Conservation (phyloP, 2,329 filamentous ascomycete genomes). For the Chalaropsis ovoidea region DNA sequence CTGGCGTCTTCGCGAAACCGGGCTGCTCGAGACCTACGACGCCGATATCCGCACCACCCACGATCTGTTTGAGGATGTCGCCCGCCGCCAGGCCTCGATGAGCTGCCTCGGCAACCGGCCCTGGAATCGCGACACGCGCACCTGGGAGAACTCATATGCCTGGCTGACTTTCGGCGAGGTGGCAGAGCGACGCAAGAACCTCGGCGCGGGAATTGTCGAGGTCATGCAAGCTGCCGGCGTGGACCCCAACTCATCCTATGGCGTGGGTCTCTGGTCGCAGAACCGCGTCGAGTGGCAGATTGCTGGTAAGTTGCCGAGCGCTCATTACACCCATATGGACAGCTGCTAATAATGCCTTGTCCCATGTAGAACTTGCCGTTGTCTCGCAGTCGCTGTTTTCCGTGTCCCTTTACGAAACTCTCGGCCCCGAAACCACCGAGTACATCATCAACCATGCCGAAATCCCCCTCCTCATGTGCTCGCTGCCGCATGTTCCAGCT, state of each 20-base stretch:
- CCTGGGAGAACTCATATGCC: conserved; percentile 61
- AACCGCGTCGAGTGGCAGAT: conserved; percentile 85
- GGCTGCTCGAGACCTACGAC: conserved; percentile 61
- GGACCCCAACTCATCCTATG: conserved; percentile 50
- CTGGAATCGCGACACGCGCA: conserved; percentile 64
- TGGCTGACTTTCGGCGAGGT: conserved; percentile 78
- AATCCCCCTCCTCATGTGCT: conserved; percentile 64
- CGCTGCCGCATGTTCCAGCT: conserved; percentile 68
- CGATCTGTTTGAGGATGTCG: conserved; percentile 66
- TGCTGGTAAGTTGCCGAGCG: conserved; percentile 42
- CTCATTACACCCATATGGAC: neutral
- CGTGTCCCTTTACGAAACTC: conserved; percentile 91
- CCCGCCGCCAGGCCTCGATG: conserved; percentile 52
- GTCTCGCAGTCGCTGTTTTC: conserved; percentile 80
- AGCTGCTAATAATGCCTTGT: conserved; percentile 15
- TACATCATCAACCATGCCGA: conserved; percentile 90
- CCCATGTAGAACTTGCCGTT: conserved; percentile 60
- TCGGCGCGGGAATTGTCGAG: conserved; percentile 77
- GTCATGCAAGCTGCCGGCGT: conserved; percentile 65
- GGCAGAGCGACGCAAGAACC: conserved; percentile 67
- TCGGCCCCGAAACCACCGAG: conserved; percentile 82
- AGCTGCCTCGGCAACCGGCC: conserved; percentile 70
- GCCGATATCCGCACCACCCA: conserved; percentile 62
- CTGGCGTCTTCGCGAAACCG: conserved; percentile 62
- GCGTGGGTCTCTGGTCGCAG: conserved; percentile 75